phyloP scores from a whole-genome alignment of 176 grass and related monocot genomes.

The Eragrostis nindensis region DNA sequence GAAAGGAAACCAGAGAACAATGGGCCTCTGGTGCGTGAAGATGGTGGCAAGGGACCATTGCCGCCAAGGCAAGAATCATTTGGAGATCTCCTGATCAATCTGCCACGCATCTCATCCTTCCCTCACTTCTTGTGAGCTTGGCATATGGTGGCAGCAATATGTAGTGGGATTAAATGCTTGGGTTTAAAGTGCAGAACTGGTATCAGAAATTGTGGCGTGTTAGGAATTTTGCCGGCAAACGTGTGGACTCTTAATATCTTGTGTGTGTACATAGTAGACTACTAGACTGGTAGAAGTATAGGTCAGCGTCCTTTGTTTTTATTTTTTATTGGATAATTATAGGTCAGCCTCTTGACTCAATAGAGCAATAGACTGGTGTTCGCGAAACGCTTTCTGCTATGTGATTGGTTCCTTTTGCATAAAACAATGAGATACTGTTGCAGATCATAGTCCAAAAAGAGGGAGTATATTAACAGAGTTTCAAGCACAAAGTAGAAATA shows the following conservation, averaged over 20 bases:
- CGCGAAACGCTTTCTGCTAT: too few relatives aligned
- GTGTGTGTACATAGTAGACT: conserved; percentile 10
- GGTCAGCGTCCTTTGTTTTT: background rate
- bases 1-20: conserved; percentile 25
- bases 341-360: background rate
- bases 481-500: too few relatives aligned
- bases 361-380: too few relatives aligned
- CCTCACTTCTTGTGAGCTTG: conserved; percentile 65
- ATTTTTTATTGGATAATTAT: too few relatives aligned
- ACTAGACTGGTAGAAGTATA: background rate
- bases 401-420: too few relatives aligned
- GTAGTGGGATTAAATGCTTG: background rate
- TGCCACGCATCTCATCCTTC: conserved; percentile 70
- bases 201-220: conserved; percentile 12
- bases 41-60: conserved; percentile 16
- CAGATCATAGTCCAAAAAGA: too few relatives aligned
- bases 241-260: background rate
- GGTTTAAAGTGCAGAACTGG: background rate
- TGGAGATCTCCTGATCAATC: conserved; percentile 55
- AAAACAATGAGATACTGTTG: too few relatives aligned
- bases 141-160: background rate
- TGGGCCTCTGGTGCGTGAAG: background rate
- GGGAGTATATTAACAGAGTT: too few relatives aligned
- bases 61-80: conserved; percentile 54
- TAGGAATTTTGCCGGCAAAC: conserved; percentile 16